Evolutionary conservation across 371 early-diverging fungal species (phyloP).

Genomic region (Apophysomyces ossiformis): DNA sequence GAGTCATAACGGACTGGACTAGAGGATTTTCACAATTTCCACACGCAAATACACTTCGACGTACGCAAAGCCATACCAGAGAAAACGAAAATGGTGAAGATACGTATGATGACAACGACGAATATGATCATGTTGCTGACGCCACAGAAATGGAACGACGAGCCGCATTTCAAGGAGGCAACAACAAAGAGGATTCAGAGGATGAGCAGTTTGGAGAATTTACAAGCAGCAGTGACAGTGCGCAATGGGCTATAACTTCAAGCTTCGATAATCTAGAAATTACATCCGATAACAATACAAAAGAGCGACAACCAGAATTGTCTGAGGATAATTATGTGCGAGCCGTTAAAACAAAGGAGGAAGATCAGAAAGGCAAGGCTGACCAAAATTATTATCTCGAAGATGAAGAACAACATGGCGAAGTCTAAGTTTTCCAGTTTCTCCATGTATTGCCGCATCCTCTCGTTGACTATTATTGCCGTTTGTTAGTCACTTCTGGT

Average conservation of each 20-base stretch:
- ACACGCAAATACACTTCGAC: conserved; percentile 30
- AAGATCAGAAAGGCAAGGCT: conserved; percentile 20
- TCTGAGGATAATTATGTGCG: conserved; percentile 28
- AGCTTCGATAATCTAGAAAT: background rate
- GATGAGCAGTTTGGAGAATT: conserved; percentile 52
- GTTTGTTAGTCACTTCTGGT: conserved; percentile 2
- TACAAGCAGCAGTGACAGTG: conserved; percentile 24
- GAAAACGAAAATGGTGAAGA: conserved; percentile 20
- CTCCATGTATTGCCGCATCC: background rate
- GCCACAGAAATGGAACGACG: background rate
- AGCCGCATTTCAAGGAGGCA: background rate
- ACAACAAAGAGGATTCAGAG: conserved; percentile 23
- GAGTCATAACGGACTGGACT: conserved; percentile 28
- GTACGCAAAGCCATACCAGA: conserved; percentile 31
- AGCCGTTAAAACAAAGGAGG: conserved; percentile 34
- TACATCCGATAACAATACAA: conserved; percentile 5
- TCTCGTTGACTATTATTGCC: background rate
- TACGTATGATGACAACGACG: conserved; percentile 9
- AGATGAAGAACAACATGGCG: conserved; percentile 40
- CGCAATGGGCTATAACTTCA: background rate
- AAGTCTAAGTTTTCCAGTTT: conserved; percentile 19
- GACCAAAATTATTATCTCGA: conserved; percentile 29
- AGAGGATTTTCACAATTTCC: conserved; percentile 30
- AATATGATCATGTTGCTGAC: conserved; percentile 10
- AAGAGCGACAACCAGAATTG: background rate